phyloP scores from a whole-genome alignment of 495 filamentous ascomycete genomes.

The Xylaria telfairii region DNA sequence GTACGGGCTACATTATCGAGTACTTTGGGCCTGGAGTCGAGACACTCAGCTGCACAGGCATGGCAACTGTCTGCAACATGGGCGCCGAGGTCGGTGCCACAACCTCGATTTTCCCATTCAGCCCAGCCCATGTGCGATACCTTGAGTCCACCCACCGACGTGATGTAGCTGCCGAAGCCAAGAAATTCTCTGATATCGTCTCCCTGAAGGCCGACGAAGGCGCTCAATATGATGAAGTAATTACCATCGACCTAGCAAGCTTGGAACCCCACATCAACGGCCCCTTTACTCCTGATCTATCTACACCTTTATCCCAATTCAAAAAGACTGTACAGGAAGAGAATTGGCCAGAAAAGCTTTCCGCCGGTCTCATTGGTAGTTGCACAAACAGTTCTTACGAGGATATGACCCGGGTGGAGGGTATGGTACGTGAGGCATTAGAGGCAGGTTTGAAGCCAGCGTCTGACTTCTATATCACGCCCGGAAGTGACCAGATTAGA shows the following conservation, averaged over 20 bases:
- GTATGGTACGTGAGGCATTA: conserved; percentile 86
- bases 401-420: conserved; percentile 94
- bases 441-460: conserved; percentile 87
- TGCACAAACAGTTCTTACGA: conserved; percentile 99
- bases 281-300: conserved; percentile 93
- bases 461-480: conserved; percentile 92
- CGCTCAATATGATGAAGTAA: conserved; percentile 86
- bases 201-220: conserved; percentile 69
- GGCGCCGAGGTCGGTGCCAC: conserved; percentile 91
- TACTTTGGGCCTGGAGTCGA: conserved; percentile 88
- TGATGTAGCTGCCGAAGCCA: conserved; percentile 69
- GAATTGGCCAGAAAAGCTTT: conserved; percentile 88
- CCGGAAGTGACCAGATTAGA: conserved; percentile 94
- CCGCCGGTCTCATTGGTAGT: conserved; percentile 92
- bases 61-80: conserved; percentile 93
- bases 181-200: conserved; percentile 52
- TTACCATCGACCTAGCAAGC: conserved; percentile 88
- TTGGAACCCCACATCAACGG: conserved; percentile 98
- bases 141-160: conserved; percentile 81
- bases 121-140: conserved; percentile 64
- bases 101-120: conserved; percentile 82
- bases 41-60: conserved; percentile 87
- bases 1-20: conserved; percentile 93
- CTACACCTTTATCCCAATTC: conserved; percentile 88
- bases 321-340: conserved; percentile 80